Evolutionary conservation across 345 rosid genomes (phyloP), one percentile per base, ranked within the genome.

Genomic region (Murraya paniculata): DNA sequence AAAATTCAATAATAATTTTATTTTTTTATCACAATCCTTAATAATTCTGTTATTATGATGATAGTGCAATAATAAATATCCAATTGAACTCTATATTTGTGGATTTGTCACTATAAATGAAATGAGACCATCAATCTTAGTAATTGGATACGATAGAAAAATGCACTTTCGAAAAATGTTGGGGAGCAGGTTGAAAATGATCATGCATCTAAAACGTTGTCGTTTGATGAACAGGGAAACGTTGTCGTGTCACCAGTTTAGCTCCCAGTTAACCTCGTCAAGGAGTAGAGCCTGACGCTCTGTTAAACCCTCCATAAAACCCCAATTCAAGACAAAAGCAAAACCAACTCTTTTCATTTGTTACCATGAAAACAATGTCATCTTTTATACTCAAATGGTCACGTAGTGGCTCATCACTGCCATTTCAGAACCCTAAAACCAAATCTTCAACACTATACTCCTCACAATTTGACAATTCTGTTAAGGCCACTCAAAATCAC

Each of bases 361-460:
- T 68, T 38, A 45, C 38, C 28, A 22, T 41, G 9, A 41, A 36
- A 78, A 79, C 72, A 25, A 85, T 85, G 88, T 81, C 77, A 71
- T 79, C 80, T 81, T 81, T 81, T 2, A 36, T 83, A 33, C 68
- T 72, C 79, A 86, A 53, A 68, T 70, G 81, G 75, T 74, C 81
- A 60, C 81, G 81, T 33, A 62, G 41, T 41, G 72, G 83, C 64
- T 76, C 78, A 8, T n/a, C 56, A 27, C 25, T 71, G 53, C 24
- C 57, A 14, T 58, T 5, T 57, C 68, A 38, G 14, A 67, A 36
- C 38, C 72, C 27, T 55, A 67, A 72, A 67, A 57, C 38, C 56
- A 33, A 36, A 66, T 55, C 59, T 71, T 70, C 38, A 64, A 74
- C 65, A 48, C 22, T 62, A 2, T 9, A 64, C 31, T 77, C 81